Percentiles rank a stretch among this genome's conserved stretches.
Conservation (phyloP, 192 early-diverging fungal genomes). For the Podila verticillata region DNA sequence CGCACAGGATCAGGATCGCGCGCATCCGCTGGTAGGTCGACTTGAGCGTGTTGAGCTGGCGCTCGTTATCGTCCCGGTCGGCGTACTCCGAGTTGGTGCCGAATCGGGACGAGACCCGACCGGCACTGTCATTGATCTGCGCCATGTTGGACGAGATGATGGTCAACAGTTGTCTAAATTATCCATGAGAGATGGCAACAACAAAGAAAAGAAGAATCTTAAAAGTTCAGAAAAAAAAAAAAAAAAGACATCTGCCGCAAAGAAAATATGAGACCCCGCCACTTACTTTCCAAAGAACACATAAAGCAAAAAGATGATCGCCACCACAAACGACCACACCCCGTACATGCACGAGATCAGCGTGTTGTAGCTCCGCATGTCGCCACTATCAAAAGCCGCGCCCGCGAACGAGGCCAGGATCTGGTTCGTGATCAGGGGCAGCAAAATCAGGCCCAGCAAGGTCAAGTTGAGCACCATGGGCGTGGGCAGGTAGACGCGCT, state of each 20-base stretch:
- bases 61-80: conserved; percentile 22
- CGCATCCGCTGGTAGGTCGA: conserved; percentile 44
- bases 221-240: not conserved
- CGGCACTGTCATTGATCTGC: conserved; percentile 25
- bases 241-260: not conserved
- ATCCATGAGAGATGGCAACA: not conserved
- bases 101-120: conserved; percentile 14
- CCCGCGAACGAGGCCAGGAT: conserved; percentile 44
- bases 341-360: conserved; percentile 37
- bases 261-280: not conserved
- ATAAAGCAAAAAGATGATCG: conserved; percentile 38
- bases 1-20: conserved; percentile 36
- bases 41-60: conserved; percentile 40
- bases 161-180: conserved; percentile 30
- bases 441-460: conserved; percentile 25
- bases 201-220: not conserved
- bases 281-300: conserved; percentile 53
- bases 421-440: conserved; percentile 40
- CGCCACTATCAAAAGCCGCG: conserved; percentile 16
- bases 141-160: conserved; percentile 43
- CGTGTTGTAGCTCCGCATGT: conserved; percentile 3
- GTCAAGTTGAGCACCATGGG: conserved; percentile 42
- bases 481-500: conserved; percentile 32
- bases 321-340: conserved; percentile 27
- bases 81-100: conserved; percentile 20